Percentiles rank a stretch among this genome's conserved stretches.
These are phyloP conservation scores for Russula lepida DNA, from an alignment of 768 basidiomycete species.

Conservation along the genomic window DNA sequence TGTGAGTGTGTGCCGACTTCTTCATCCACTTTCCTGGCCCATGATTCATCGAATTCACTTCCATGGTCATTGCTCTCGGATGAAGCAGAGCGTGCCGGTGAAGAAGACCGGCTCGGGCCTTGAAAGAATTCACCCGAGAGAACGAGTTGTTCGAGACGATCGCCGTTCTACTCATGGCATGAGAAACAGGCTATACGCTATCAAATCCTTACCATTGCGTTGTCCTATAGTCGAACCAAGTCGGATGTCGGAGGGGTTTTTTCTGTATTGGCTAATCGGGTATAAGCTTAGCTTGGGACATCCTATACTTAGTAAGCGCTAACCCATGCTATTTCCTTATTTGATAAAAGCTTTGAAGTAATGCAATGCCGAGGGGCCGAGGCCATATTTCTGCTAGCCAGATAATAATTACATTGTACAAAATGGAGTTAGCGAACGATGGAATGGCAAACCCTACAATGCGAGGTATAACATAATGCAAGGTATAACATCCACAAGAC, in stretches of 20 bases:
- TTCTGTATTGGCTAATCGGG: not conserved
- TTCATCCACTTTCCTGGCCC: conserved; percentile 21
- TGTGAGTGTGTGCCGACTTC: conserved; percentile 37
- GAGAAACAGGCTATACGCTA: not conserved
- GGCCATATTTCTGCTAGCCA: too few relatives aligned
- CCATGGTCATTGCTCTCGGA: conserved; percentile 43
- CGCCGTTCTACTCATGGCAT: conserved; percentile 16
- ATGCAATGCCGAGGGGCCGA: too few relatives aligned
- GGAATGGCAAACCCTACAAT: not conserved
- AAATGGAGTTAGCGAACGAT: not conserved
- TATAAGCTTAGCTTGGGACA: not conserved
- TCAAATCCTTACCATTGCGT: conserved; percentile 2
- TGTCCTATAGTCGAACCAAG: not conserved
- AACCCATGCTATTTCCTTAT: not conserved
- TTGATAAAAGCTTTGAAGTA: too few relatives aligned
- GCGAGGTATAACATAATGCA: not conserved
- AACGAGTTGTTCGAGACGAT: conserved; percentile 52
- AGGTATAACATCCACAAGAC: not conserved
- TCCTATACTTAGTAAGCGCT: not conserved
- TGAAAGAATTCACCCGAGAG: conserved; percentile 74
- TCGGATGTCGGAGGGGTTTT: not conserved
- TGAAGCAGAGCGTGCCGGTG: conserved; percentile 56
- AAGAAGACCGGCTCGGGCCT: conserved; percentile 42
- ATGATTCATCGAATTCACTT: conserved; percentile 41
- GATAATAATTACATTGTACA: not conserved